A percentile compares a stretch with the other conserved stretches of the same genome.
phyloP scores from a whole-genome alignment of 768 basidiomycete genomes.

The Boletus vermiculosoides region DNA sequence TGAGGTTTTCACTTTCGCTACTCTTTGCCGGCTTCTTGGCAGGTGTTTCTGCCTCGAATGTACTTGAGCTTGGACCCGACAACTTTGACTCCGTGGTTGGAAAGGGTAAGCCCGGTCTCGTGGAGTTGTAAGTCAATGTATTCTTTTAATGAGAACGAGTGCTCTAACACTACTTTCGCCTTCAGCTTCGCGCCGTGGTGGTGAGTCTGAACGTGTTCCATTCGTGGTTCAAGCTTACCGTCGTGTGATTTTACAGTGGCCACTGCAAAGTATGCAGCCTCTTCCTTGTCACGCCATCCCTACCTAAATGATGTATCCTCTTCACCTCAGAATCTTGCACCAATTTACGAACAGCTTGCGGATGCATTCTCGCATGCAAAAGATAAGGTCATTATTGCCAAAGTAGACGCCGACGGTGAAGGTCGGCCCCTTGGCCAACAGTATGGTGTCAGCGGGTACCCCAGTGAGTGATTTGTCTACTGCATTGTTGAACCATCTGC shows the following conservation, averaged over 20 bases:
- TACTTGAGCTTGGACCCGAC: slow-evolving; percentile 70
- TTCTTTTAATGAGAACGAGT: neutral
- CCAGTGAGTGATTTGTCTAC: slow-evolving; percentile 55
- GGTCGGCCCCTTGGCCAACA: slow-evolving; percentile 75
- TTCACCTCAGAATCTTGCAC: slow-evolving; percentile 76
- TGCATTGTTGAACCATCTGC: neutral
- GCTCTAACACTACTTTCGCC: neutral
- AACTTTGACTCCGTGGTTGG: slow-evolving; percentile 80
- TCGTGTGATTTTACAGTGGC: slow-evolving; percentile 45
- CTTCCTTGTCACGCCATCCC: neutral
- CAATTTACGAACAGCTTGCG: slow-evolving; percentile 83
- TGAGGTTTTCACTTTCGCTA: slow-evolving; percentile 59
- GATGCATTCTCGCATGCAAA: slow-evolving; percentile 79
- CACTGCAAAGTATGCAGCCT: slow-evolving; percentile 74
- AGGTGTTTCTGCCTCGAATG: slow-evolving; percentile 70
- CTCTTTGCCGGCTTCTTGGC: slow-evolving; percentile 57
- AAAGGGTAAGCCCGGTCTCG: slow-evolving; percentile 76
- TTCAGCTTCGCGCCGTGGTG: slow-evolving; percentile 86
- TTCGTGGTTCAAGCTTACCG: neutral
- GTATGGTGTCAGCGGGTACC: slow-evolving; percentile 81
- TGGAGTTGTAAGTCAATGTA: slow-evolving; percentile 75
- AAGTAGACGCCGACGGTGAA: slow-evolving; percentile 88
- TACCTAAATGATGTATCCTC: neutral
- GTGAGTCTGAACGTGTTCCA: slow-evolving; percentile 40
- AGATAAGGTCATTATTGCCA: slow-evolving; percentile 85